Percentiles rank a stretch among this genome's conserved stretches.
Conservation (phyloP, 768 basidiomycete genomes). For the Cubamyces lactineus region DNA sequence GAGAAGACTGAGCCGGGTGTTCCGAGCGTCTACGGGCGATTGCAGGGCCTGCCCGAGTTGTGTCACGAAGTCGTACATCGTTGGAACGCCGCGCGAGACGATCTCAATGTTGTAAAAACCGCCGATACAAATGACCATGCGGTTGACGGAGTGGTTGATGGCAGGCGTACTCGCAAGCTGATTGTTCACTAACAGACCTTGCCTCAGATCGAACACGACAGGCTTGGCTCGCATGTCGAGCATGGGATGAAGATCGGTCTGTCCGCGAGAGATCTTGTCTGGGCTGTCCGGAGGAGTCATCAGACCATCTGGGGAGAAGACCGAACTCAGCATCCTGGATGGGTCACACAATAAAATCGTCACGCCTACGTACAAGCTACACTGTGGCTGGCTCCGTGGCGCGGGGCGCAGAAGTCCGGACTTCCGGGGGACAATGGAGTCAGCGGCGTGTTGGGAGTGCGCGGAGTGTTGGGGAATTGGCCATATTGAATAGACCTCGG, state of each 20-base stretch:
- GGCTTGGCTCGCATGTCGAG: constrained; percentile 8
- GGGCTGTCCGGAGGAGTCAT: constrained; percentile 28
- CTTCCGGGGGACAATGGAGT: constrained; percentile 7
- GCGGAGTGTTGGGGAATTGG: constrained; percentile 22
- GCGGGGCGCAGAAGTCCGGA: constrained; percentile 17
- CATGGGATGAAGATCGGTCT: constrained; percentile 13
- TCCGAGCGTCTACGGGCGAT: not conserved
- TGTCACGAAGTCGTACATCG: constrained; percentile 21
- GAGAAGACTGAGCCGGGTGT: not conserved
- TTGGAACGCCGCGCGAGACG: constrained; percentile 3
- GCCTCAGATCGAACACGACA: constrained; percentile 17
- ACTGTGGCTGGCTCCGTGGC: not conserved
- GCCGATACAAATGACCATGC: constrained; percentile 14
- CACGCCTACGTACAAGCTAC: constrained; percentile 21
- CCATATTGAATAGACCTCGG: constrained; percentile 17
- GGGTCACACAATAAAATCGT: constrained; percentile 15
- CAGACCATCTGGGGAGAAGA: constrained; percentile 23
- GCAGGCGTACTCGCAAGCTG: constrained; percentile 5
- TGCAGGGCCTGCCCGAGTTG: constrained; percentile 11
- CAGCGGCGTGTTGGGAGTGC: constrained; percentile 17
- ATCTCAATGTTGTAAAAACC: constrained; percentile 8
- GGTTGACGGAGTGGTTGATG: constrained; percentile 15
- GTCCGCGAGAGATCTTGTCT: constrained; percentile 13
- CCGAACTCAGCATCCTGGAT: constrained; percentile 10
- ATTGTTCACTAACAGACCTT: not conserved